Evolutionary conservation across 1,139 yeast genomes (phyloP), one percentile per base, ranked within the genome.

Genomic region (Lodderomyces elongisporus): DNA sequence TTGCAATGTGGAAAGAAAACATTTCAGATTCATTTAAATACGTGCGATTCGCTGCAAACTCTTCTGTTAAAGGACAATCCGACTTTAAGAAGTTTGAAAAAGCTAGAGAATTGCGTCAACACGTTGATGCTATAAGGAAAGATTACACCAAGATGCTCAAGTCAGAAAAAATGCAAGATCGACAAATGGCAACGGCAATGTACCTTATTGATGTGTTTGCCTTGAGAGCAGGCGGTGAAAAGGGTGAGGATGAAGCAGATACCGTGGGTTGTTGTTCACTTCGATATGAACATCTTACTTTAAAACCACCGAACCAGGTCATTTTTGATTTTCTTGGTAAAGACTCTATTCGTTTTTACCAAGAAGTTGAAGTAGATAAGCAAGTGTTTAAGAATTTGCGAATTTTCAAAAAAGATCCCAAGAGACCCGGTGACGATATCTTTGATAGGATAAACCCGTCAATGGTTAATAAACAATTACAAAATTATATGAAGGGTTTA

Each of bases 261-360:
- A 89, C 98, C 2, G 98, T 89, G 29, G 98, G 98, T 29, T 89
- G 98, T 61, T 89, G 97, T 60, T 89, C 97, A 1, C 70, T 89
- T 45, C 66, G 97, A 48, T 89, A 66, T 49, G 97, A 89, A 54
- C 97, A 89, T 57, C 74, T 89, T 30, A 82, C 93, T 1, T 66
- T 89, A 40, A 77, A 76, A 47, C 95, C 95, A 2, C 96, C 96
- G 8, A 79, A 79, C 47, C 82, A 72, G 12, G 96, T 89, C 13
- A 74, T 84, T n/a, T 88, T 89, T 62, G 97, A 89, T 56, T 89
- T 89, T 54, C 66, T 89, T 45, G 98, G 98, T 79, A 91, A 89
- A 54, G 97, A 89, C 62, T 87, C 96, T 5, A 87, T 91, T 45
- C 69, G 96, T 48, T 91, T 75, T 56, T 84, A 85, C 54, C 96